These are phyloP conservation scores for Spiraea crenata DNA, from an alignment of 331 rosid species.

Conservation along the genomic window DNA sequence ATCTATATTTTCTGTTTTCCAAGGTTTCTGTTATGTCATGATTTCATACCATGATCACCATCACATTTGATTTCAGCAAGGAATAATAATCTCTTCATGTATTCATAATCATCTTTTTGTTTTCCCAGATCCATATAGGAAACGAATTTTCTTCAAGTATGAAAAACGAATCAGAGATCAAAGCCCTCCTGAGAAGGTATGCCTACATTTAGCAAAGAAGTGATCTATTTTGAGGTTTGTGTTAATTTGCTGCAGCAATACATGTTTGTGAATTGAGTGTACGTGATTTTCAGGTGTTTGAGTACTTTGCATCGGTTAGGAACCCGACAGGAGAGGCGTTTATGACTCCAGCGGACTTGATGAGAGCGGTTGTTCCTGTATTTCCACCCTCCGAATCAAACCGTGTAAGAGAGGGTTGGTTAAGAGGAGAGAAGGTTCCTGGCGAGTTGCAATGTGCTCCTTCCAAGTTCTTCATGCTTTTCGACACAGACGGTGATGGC, in stretches of 20 bases:
- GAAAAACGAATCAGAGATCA: slow-evolving; percentile 63
- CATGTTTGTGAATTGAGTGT: background rate
- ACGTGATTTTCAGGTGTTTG: slow-evolving; percentile 50
- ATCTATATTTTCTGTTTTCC: background rate
- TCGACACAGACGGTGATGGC: slow-evolving; percentile 76
- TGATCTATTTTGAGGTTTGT: background rate
- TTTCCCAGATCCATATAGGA: slow-evolving; percentile 51
- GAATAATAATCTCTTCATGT: no score
- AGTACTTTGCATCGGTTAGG: slow-evolving; percentile 64
- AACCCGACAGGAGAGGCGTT: slow-evolving; percentile 41
- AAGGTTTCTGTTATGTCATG: background rate
- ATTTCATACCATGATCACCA: background rate
- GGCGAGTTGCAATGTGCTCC: slow-evolving; percentile 49
- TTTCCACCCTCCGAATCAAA: slow-evolving; percentile 72
- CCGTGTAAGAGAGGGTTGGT: slow-evolving; percentile 67
- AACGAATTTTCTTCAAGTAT: slow-evolving; percentile 62
- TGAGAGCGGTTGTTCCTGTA: slow-evolving; percentile 80
- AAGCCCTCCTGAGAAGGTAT: slow-evolving; percentile 74
- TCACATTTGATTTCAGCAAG: no score
- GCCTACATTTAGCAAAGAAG: background rate
- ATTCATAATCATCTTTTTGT: no score
- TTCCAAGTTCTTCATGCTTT: slow-evolving; percentile 75
- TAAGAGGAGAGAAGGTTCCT: slow-evolving; percentile 63
- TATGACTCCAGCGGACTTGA: slow-evolving; percentile 78
- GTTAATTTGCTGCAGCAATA: slow-evolving; percentile 1